Percentiles rank a stretch among this genome's conserved stretches.
These are phyloP conservation scores for Botrytis deweyae DNA, from an alignment of 2,329 filamentous ascomycete genomes.

Conservation along the genomic window DNA sequence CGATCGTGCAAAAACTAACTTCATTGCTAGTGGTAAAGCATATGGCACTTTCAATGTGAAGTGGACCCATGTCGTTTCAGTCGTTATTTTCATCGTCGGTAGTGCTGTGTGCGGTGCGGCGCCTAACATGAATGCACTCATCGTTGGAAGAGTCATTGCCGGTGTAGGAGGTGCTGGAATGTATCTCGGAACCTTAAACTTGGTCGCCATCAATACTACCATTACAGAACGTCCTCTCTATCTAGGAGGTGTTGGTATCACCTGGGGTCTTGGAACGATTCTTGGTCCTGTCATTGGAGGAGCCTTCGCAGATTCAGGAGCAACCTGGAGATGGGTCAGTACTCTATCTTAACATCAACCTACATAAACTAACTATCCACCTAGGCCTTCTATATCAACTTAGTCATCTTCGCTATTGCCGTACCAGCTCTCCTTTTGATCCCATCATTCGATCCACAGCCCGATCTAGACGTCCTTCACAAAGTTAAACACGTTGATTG, in stretches of 20 bases:
- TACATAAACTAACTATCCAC: not conserved
- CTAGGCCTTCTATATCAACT: slow-evolving; percentile 35
- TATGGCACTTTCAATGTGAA: slow-evolving; percentile 34
- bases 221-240: slow-evolving; percentile 25
- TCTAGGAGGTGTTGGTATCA: slow-evolving; percentile 23
- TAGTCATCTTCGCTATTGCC: slow-evolving; percentile 40
- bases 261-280: slow-evolving; percentile 29
- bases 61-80: slow-evolving; percentile 27
- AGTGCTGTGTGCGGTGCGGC: slow-evolving; percentile 37
- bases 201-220: slow-evolving; percentile 24
- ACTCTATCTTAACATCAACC: not conserved
- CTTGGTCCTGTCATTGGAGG: slow-evolving; percentile 36
- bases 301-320: slow-evolving; percentile 32
- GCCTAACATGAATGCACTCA: slow-evolving; percentile 43
- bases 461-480: not conserved
- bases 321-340: slow-evolving; percentile 39
- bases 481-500: slow-evolving; percentile 37
- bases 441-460: slow-evolving; percentile 20
- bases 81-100: slow-evolving; percentile 33
- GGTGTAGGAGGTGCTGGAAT: slow-evolving; percentile 46
- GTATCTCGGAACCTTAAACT: slow-evolving; percentile 41
- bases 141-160: slow-evolving; percentile 46
- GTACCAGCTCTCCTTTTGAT: slow-evolving; percentile 27
- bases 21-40: slow-evolving; percentile 18
- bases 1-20: not conserved